Evolutionary conservation across 495 filamentous ascomycete genomes (phyloP), one percentile per base, ranked within the genome.

Genomic region (Annulohypoxylon bovei): DNA sequence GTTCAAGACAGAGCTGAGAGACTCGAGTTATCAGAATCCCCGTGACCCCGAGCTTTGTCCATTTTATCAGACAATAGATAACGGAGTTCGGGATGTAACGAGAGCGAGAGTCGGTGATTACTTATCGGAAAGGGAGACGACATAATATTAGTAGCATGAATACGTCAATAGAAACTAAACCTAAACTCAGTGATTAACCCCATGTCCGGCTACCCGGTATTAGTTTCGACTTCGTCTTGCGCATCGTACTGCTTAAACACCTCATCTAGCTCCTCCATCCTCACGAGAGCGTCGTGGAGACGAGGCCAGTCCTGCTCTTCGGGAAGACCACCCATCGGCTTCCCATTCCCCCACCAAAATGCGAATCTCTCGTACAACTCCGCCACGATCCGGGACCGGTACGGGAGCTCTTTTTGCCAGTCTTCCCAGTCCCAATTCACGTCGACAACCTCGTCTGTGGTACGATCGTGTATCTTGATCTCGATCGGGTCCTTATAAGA

Each of bases 351-450:
- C 67, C 67, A 68, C 73, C 73, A 75, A 39, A 39, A 33, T 55
- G 81, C 82, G 63, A 83, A 84, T 2, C 67, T 79, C 72, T 87
- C 85, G 65, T 88, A 88, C 14, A 88, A 39, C 12, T 78, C 68
- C 0, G 73, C 86, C 30, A 87, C 77, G 70, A 82, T 81, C 58
- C 81, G 75, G 4, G 80, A 79, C 4, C 70, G 64, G 3, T 70
- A 12, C 2, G 80, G 78, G 14, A 83, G 62, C 33, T 77, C 79
- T 55, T 77, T 57, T 30, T 80, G 80, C 73, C 81, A 82, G 7
- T 76, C 78, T 46, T 80, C 75, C 71, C 77, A 81, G 5, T 80
- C 76, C 77, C 82, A 82, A 4, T 78, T 75, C 0, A 87, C 69
- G 35, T 74, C 70, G 33, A 84, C 76, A 1, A 85, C 79, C 39